phyloP scores from a whole-genome alignment of 1,284 basidiomycete species.

The Cutaneotrichosporon sp. region DNA sequence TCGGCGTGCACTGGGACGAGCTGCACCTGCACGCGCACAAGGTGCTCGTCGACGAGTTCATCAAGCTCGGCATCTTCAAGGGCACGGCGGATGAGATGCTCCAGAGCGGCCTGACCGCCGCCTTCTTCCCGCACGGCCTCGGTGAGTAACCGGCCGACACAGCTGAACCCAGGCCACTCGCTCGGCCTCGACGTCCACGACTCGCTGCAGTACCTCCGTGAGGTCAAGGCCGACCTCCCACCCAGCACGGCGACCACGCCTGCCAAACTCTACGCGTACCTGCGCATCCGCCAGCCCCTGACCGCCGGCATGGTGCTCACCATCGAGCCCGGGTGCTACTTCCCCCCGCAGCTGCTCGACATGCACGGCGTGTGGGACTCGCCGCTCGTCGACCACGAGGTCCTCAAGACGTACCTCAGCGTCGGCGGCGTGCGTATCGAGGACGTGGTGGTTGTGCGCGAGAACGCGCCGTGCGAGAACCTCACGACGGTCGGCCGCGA shows the following conservation, averaged over 20 bases:
- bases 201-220: slow-evolving; percentile 46
- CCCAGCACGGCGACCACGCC: slow-evolving; percentile 55
- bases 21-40: slow-evolving; percentile 79
- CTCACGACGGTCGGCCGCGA: slow-evolving; percentile 77
- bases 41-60: slow-evolving; percentile 73
- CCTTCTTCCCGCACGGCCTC: slow-evolving; percentile 90
- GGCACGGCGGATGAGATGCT: slow-evolving; percentile 68
- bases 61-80: slow-evolving; percentile 81
- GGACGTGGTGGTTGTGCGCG: slow-evolving; percentile 76
- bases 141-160: slow-evolving; percentile 26
- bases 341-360: slow-evolving; percentile 73
- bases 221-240: slow-evolving; percentile 35
- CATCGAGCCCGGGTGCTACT: slow-evolving; percentile 85
- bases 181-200: slow-evolving; percentile 86
- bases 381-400: slow-evolving; percentile 67
- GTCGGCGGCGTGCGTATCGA: slow-evolving; percentile 90
- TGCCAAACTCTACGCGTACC: slow-evolving; percentile 68
- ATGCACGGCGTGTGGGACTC: slow-evolving; percentile 62
- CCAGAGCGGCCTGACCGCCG: slow-evolving; percentile 69
- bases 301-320: slow-evolving; percentile 75
- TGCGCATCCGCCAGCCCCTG: slow-evolving; percentile 72
- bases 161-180: slow-evolving; percentile 62
- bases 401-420: slow-evolving; percentile 69
- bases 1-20: slow-evolving; percentile 80
- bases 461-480: slow-evolving; percentile 65